Evolutionary conservation across 305 asterid genomes (phyloP).

Genomic region (Fraxinus dipetala): DNA sequence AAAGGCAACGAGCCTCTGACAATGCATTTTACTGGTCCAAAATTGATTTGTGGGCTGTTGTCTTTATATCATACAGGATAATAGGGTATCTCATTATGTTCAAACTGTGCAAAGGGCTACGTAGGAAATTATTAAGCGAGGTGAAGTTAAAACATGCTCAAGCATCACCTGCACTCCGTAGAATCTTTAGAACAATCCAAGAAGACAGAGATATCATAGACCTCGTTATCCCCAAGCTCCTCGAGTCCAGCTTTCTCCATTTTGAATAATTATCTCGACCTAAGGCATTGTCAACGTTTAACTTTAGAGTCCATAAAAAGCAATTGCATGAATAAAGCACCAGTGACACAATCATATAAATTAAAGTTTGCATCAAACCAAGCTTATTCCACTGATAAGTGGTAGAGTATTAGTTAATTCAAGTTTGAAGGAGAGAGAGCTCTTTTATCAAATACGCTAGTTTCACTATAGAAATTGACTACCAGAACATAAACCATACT

Average conservation of each 20-base stretch:
- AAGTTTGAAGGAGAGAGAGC: background rate
- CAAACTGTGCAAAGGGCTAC: background rate
- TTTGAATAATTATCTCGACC: constrained; percentile 47
- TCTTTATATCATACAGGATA: background rate
- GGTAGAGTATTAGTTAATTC: background rate
- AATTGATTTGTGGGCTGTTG: background rate
- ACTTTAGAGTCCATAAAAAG: background rate
- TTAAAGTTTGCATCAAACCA: background rate
- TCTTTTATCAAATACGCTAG: background rate
- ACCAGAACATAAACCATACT: background rate
- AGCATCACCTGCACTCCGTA: constrained; percentile 56
- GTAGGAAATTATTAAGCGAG: background rate
- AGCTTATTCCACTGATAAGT: background rate
- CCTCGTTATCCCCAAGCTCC: constrained; percentile 50
- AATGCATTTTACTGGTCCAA: background rate
- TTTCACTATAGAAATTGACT: background rate
- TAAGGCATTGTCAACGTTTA: constrained; percentile 23
- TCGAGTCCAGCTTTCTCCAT: constrained; percentile 68
- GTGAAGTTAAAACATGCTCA: background rate
- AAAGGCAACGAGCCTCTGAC: background rate
- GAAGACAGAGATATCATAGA: constrained; percentile 54
- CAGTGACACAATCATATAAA: background rate
- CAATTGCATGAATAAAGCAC: constrained; percentile 3
- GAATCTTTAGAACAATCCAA: constrained; percentile 47
- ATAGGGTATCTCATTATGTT: constrained; percentile 11